A percentile compares a stretch with the other conserved stretches of the same genome.
These are phyloP conservation scores for Sugiyamaella japonica DNA, from an alignment of 1,139 yeast genomes.

Conservation along the genomic window DNA sequence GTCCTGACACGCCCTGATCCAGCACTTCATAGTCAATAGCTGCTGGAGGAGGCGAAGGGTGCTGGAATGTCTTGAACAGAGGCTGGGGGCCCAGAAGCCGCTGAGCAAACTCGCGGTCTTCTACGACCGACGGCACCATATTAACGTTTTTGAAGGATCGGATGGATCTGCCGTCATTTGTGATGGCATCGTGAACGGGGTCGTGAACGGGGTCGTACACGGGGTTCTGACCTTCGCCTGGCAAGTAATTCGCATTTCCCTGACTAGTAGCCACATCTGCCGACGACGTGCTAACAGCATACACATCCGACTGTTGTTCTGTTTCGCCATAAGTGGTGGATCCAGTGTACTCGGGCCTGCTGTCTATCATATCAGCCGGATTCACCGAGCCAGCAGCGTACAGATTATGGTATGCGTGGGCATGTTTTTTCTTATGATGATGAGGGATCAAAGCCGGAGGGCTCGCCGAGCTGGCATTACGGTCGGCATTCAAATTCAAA, in stretches of 20 bases:
- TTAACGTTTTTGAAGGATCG: conserved; percentile 18
- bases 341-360: conserved; percentile 4
- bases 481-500: neutral
- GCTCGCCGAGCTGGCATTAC: neutral
- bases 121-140: conserved; percentile 53
- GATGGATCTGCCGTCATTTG: conserved; percentile 10
- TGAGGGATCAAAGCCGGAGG: conserved; percentile 7
- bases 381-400: conserved; percentile 13
- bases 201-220: neutral
- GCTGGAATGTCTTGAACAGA: conserved; percentile 67
- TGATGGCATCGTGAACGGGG: neutral
- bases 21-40: conserved; percentile 67
- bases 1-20: conserved; percentile 85
- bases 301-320: conserved; percentile 1
- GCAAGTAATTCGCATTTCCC: neutral
- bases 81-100: conserved; percentile 45
- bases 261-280: neutral
- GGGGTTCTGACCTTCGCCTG: neutral
- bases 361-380: conserved; percentile 5
- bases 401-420: conserved; percentile 30
- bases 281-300: conserved; percentile 7
- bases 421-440: conserved; percentile 21
- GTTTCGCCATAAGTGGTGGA: no score
- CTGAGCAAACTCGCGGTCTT: conserved; percentile 57
- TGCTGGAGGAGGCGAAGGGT: conserved; percentile 79